A percentile compares a stretch with the other conserved stretches of the same genome.
Evolutionary conservation across 768 basidiomycete species (phyloP).

Genomic region (Ramaria sp.): DNA sequence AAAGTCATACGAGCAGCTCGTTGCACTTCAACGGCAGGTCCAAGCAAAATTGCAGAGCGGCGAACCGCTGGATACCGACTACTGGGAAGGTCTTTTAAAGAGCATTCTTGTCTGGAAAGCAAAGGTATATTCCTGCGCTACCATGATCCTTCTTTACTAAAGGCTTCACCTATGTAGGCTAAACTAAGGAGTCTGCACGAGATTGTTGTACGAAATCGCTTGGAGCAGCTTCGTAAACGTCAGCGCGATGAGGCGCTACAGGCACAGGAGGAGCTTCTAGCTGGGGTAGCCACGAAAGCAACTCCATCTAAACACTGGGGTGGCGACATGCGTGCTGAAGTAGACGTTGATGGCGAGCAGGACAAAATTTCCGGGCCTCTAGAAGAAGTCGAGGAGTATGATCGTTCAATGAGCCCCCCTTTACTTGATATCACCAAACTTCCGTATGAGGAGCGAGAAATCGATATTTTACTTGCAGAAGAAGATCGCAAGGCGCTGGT

Average conservation of each 20-base stretch:
- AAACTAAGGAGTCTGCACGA: conserved; percentile 90
- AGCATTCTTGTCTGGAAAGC: conserved; percentile 95
- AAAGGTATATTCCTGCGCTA: conserved; percentile 43
- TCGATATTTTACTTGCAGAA: conserved; percentile 61
- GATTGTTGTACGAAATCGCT: conserved; percentile 89
- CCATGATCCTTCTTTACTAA: background rate
- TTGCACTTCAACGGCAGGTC: conserved; percentile 72
- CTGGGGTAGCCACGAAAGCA: conserved; percentile 55
- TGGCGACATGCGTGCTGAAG: conserved; percentile 26
- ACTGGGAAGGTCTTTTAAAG: conserved; percentile 90
- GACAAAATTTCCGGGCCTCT: conserved; percentile 21
- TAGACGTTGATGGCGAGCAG: conserved; percentile 22
- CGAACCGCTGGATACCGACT: conserved; percentile 93
- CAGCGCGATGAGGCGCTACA: conserved; percentile 94
- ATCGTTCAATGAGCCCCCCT: conserved; percentile 78
- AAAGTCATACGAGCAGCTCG: conserved; percentile 79
- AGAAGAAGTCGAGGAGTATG: conserved; percentile 70
- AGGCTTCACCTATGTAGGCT: conserved; percentile 38
- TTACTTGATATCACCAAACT: conserved; percentile 62
- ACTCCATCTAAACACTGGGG: conserved; percentile 18
- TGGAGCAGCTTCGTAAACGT: conserved; percentile 90
- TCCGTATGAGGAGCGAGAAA: conserved; percentile 65
- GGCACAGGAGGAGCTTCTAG: conserved; percentile 83
- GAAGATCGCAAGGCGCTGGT: conserved; percentile 61
- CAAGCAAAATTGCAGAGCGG: conserved; percentile 83